Evolutionary conservation across 345 rosid genomes (phyloP).

Genomic region (Salix brachista): DNA sequence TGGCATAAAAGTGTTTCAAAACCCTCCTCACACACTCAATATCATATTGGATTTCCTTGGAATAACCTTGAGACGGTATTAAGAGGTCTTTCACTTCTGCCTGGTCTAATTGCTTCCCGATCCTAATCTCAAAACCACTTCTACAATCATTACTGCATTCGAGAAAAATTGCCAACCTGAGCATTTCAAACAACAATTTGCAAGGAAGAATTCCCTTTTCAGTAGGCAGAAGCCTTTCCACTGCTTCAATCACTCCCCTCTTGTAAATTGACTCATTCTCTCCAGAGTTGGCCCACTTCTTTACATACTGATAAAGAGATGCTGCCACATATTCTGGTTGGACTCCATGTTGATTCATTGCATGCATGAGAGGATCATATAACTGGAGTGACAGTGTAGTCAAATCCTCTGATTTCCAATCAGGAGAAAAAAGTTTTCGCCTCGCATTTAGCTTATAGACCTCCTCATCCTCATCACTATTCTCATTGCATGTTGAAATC

Average conservation of each 20-base stretch:
- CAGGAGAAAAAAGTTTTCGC: slow-evolving; percentile 52
- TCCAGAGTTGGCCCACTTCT: slow-evolving; percentile 38
- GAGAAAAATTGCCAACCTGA: slow-evolving; percentile 40
- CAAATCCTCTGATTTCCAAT: slow-evolving; percentile 59
- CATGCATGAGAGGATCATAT: slow-evolving; percentile 40
- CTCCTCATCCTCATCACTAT: slow-evolving; percentile 29
- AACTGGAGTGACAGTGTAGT: slow-evolving; percentile 48
- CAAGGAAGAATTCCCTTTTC: slow-evolving; percentile 53
- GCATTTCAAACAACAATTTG: slow-evolving; percentile 51
- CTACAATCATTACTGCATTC: slow-evolving; percentile 53
- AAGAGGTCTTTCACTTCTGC: slow-evolving; percentile 56
- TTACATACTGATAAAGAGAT: slow-evolving; percentile 53
- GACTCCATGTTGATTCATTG: slow-evolving; percentile 37
- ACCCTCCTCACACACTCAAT: slow-evolving; percentile 54
- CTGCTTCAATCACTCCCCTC: slow-evolving; percentile 56
- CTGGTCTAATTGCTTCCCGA: slow-evolving; percentile 66
- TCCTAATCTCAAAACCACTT: slow-evolving; percentile 63
- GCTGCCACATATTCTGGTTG: slow-evolving; percentile 40
- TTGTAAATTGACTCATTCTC: slow-evolving; percentile 31
- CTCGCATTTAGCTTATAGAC: slow-evolving; percentile 56
- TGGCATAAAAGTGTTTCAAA: slow-evolving; percentile 49
- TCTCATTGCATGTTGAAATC: slow-evolving; percentile 10
- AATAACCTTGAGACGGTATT: slow-evolving; percentile 46
- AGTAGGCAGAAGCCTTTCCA: slow-evolving; percentile 60
- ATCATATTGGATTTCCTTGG: slow-evolving; percentile 51